Base-by-base conservation (phyloP, 106 monocot genomes). In the Ottelia alismoides region DNA sequence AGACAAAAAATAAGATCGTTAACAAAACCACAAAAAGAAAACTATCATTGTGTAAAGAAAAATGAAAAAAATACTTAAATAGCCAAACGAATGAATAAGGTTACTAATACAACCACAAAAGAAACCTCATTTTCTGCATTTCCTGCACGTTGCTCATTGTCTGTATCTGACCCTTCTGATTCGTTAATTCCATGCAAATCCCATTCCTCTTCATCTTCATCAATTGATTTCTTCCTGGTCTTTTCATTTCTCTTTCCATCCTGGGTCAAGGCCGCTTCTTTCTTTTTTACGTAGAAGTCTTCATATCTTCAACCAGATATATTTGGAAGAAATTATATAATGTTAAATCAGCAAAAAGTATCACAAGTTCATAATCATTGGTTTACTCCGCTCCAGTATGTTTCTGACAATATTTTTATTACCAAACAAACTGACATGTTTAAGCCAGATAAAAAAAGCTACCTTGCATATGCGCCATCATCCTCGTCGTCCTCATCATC, bases 241-340 rank as follows among this genome's bases (percentile, higher is more conserved):
- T 53, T 30, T 19, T 32, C 16, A 22, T 25, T 54, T 56, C 48
- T 66, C 30, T 53, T 72, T 54, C 35, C 58, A 53, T 17, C 49
- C 73, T 35, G 49, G 59, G 32, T 63, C 60, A 27, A 46, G 53
- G 22, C 21, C 32, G 49, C 50, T 50, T 67, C 70, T 32, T 63
- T 70, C 43, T 74, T 76, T 32, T 58, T 45, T 46, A 71, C 74
- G 56, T 74, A 98, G 25, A 98, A 98, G 58, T 98, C 89, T 67
- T 82, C 74, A 69, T 85, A 98, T 63, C 89, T 98, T n/a, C n/a
- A n/a, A n/a, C n/a, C n/a, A n/a, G n/a, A n/a, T n/a, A n/a, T n/a
- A n/a, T n/a, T n/a, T n/a, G n/a, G n/a, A n/a, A n/a, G n/a, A n/a
- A n/a, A n/a, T n/a, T n/a, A n/a, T n/a, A n/a, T n/a, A n/a, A n/a